Conservation (phyloP, 768 basidiomycete genomes). For the Boletus fagicola region DNA sequence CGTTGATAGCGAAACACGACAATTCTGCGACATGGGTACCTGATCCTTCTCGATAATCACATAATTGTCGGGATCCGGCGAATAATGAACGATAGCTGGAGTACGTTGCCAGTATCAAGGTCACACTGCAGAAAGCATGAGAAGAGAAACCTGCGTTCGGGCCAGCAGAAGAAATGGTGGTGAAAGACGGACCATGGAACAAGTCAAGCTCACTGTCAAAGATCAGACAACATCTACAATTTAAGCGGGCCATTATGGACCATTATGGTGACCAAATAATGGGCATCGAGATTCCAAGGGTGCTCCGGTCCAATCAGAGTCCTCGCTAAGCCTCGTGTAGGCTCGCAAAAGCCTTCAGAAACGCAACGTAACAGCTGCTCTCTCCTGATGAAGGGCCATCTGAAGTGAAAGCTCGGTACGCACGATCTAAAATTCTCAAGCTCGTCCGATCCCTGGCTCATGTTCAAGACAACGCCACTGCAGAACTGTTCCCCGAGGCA, state of each 20-base stretch:
- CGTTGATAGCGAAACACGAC: constrained; percentile 30
- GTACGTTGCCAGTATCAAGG: neutral
- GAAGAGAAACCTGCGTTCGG: constrained; percentile 75
- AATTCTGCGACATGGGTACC: constrained; percentile 36
- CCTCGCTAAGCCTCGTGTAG: too few species aligned
- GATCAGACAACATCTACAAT: too few species aligned
- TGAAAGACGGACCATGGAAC: constrained; percentile 87
- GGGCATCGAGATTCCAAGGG: too few species aligned
- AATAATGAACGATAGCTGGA: constrained; percentile 92
- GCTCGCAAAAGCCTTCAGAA: too few species aligned
- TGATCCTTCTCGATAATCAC: constrained; percentile 74
- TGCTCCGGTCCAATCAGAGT: too few species aligned
- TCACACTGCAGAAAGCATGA: neutral
- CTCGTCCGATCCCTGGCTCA: constrained; percentile 76
- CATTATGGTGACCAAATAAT: too few species aligned
- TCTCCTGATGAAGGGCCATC: too few species aligned
- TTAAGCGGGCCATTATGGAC: too few species aligned
- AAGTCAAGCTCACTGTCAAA: constrained; percentile 61
- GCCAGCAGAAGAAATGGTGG: constrained; percentile 90
- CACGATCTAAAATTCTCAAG: constrained; percentile 82
- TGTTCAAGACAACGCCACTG: constrained; percentile 62
- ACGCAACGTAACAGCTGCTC: too few species aligned
- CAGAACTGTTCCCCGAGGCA: constrained; percentile 89
- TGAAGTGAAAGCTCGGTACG: constrained; percentile 29
- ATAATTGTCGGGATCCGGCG: constrained; percentile 70